Conservation (phyloP, 2,329 filamentous ascomycete species). For the Claviceps paspali region DNA sequence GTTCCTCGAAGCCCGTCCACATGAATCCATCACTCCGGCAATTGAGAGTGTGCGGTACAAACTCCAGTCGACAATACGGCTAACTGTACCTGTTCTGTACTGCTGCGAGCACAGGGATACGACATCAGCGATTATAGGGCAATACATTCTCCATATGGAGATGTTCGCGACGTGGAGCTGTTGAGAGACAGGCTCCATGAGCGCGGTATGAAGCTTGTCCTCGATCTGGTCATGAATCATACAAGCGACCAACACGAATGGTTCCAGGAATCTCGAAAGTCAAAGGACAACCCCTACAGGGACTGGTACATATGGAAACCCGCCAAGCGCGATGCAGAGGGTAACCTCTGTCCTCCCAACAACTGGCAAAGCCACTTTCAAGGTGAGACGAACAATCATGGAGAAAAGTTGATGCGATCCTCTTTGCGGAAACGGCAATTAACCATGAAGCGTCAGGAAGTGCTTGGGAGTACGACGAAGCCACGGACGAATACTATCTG, state of each 20-base stretch:
- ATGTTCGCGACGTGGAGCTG: constrained; percentile 48
- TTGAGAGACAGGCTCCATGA: constrained; percentile 46
- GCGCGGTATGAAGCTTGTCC: constrained; percentile 51
- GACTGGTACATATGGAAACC: constrained; percentile 53
- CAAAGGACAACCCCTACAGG: constrained; percentile 36
- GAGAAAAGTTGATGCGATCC: no score
- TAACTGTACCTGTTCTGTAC: no score
- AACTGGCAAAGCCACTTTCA: constrained; percentile 34
- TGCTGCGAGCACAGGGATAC: constrained; percentile 33
- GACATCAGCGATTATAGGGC: constrained; percentile 54
- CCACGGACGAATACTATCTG: constrained; percentile 41
- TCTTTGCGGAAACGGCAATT: no score
- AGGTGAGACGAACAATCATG: constrained; percentile 13
- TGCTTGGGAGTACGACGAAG: constrained; percentile 34
- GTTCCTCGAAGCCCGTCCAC: background rate
- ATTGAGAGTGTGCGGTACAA: background rate
- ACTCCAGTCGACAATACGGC: no score
- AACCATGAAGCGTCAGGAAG: constrained; percentile 8
- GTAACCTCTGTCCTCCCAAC: constrained; percentile 44
- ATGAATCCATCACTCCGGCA: no score
- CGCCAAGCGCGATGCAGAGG: constrained; percentile 38
- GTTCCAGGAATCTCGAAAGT: constrained; percentile 40
- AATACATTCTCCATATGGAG: constrained; percentile 52
- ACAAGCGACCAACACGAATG: constrained; percentile 42
- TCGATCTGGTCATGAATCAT: constrained; percentile 63